Conservation (phyloP, 2,329 filamentous ascomycete genomes). For the Xylariaceae sp. region DNA sequence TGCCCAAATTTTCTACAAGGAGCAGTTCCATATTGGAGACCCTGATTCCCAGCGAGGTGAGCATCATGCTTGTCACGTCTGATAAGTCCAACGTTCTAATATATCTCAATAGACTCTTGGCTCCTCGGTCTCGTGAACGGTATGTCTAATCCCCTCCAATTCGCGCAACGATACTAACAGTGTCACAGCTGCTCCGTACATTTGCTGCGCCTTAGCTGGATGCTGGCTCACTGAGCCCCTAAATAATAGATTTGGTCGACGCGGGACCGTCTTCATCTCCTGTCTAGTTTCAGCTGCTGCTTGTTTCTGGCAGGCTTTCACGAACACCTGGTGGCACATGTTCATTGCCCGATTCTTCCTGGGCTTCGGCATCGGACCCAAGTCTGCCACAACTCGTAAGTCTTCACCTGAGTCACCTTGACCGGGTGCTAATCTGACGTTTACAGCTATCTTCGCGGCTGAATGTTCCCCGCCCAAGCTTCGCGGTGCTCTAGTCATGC, state of each 20-base stretch:
- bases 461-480: slow-evolving; percentile 62
- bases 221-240: slow-evolving; percentile 73
- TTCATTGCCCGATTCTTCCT: slow-evolving; percentile 67
- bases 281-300: slow-evolving; percentile 57
- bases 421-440: background rate
- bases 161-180: background rate
- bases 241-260: slow-evolving; percentile 65
- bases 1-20: slow-evolving; percentile 61
- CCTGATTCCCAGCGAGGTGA: slow-evolving; percentile 39
- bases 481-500: slow-evolving; percentile 68
- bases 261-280: slow-evolving; percentile 67
- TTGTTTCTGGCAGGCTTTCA: slow-evolving; percentile 48
- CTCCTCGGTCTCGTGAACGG: slow-evolving; percentile 59
- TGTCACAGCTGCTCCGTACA: slow-evolving; percentile 47
- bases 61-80: background rate
- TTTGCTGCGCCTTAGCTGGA: slow-evolving; percentile 64
- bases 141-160: slow-evolving; percentile 9
- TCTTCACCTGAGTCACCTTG: background rate
- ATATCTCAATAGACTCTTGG: slow-evolving; percentile 42
- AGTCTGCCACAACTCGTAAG: slow-evolving; percentile 59
- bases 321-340: slow-evolving; percentile 58
- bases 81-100: slow-evolving; percentile 10
- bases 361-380: slow-evolving; percentile 67
- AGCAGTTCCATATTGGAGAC: slow-evolving; percentile 57
- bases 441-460: slow-evolving; percentile 60